phyloP scores from a whole-genome alignment of 2,329 filamentous ascomycete species.

The Scopulariopsis brevicaulis region DNA sequence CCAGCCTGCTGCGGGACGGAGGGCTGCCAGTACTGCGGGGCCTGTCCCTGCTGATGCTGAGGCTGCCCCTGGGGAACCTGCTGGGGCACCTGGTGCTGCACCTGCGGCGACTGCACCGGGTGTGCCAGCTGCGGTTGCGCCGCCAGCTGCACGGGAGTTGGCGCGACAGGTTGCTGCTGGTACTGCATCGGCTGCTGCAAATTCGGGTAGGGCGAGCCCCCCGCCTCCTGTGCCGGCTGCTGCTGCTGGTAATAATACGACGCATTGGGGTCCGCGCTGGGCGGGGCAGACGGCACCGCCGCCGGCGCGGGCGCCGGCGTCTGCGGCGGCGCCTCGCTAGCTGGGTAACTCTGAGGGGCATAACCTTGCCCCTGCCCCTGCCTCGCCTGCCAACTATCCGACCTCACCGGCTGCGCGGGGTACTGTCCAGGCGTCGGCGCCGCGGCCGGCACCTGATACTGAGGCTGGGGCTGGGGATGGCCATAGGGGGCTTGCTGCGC shows the following conservation, averaged over 20 bases:
- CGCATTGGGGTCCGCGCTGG: not conserved
- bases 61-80: slow-evolving; percentile 8
- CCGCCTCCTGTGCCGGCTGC: slow-evolving; percentile 23
- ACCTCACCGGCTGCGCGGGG: slow-evolving; percentile 30
- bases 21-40: slow-evolving; percentile 12
- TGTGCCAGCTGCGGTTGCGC: slow-evolving; percentile 19
- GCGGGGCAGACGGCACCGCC: slow-evolving; percentile 10
- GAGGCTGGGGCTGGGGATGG: slow-evolving; percentile 25
- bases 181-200: slow-evolving; percentile 22
- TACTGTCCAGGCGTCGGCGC: slow-evolving; percentile 30
- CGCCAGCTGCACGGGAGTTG: slow-evolving; percentile 11
- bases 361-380: not conserved
- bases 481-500: slow-evolving; percentile 19
- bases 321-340: not conserved
- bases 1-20: slow-evolving; percentile 15
- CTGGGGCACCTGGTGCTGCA: slow-evolving; percentile 12
- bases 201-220: slow-evolving; percentile 39
- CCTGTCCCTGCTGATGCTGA: not conserved
- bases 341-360: not conserved
- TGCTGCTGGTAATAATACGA: slow-evolving; percentile 6
- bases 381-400: slow-evolving; percentile 38
- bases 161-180: slow-evolving; percentile 12
- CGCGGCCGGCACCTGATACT: slow-evolving; percentile 26
- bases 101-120: slow-evolving; percentile 13
- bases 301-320: slow-evolving; percentile 14